Conservation (phyloP, 2,329 filamentous ascomycete species). For the Verticillium nubilum region DNA sequence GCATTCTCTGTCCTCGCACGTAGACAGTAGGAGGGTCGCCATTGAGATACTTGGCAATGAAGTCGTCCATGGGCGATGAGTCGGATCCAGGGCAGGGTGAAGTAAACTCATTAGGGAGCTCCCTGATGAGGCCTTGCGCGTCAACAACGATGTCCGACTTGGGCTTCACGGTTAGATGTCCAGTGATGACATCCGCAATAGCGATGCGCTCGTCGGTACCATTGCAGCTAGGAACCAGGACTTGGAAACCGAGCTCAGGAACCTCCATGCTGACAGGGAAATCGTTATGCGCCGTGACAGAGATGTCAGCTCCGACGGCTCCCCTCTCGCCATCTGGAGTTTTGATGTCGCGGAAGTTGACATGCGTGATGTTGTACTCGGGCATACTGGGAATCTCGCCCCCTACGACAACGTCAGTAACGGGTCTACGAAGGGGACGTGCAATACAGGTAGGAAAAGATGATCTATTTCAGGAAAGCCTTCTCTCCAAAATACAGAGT, state of each 20-base stretch:
- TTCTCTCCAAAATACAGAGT: slow-evolving; percentile 59
- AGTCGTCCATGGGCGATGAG: slow-evolving; percentile 76
- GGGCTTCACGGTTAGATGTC: slow-evolving; percentile 61
- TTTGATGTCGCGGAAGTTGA: slow-evolving; percentile 72
- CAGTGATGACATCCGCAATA: slow-evolving; percentile 70
- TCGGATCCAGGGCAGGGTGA: slow-evolving; percentile 68
- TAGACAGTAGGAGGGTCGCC: slow-evolving; percentile 76
- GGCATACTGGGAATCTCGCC: slow-evolving; percentile 65
- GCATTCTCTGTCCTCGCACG: slow-evolving; percentile 69
- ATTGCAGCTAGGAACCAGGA: slow-evolving; percentile 78
- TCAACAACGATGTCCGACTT: slow-evolving; percentile 61
- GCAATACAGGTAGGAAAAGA: slow-evolving; percentile 11
- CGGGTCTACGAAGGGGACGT: neutral
- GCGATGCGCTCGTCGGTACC: slow-evolving; percentile 67
- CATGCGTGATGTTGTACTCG: slow-evolving; percentile 71
- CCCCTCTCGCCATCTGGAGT: slow-evolving; percentile 40
- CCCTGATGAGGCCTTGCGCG: slow-evolving; percentile 65
- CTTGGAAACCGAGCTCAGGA: slow-evolving; percentile 76
- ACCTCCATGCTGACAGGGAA: slow-evolving; percentile 74
- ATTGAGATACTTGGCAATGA: slow-evolving; percentile 76
- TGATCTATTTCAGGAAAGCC: slow-evolving; percentile 22
- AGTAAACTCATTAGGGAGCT: slow-evolving; percentile 69
- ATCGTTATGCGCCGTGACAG: slow-evolving; percentile 65
- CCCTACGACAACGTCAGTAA: neutral
- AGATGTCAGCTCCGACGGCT: slow-evolving; percentile 76